Percentiles rank a stretch among this genome's conserved stretches.
phyloP scores from a whole-genome alignment of 805 yeast genomes.

The Henningerozyma blattae region DNA sequence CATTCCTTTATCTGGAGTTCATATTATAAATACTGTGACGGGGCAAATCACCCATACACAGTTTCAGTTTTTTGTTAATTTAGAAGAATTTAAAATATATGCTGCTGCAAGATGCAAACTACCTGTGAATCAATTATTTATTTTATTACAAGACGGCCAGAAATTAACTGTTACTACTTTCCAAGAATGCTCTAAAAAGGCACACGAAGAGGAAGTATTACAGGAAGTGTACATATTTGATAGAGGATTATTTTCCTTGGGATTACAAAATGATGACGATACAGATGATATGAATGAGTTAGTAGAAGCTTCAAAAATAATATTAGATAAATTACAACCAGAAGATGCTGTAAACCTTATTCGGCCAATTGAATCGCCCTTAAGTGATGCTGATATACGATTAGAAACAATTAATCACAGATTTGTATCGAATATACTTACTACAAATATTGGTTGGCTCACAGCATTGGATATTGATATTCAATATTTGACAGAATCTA shows the following conservation, averaged over 20 bases:
- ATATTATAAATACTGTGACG: conserved; percentile 31
- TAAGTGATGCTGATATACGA: conserved; percentile 13
- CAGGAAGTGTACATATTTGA: conserved; percentile 52
- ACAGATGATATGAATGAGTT: conserved; percentile 1
- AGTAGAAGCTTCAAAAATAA: too few species aligned
- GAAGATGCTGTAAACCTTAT: neutral
- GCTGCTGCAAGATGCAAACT: conserved; percentile 31
- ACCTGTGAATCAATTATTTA: conserved; percentile 31
- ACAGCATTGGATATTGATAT: conserved; percentile 33
- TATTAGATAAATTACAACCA: neutral
- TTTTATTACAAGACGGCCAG: conserved; percentile 55
- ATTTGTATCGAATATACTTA: conserved; percentile 25
- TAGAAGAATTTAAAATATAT: conserved; percentile 32
- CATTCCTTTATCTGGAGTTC: neutral
- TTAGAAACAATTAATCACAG: conserved; percentile 7
- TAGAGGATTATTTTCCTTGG: conserved; percentile 39
- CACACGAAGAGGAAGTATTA: neutral
- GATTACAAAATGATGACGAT: neutral
- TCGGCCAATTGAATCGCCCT: conserved; percentile 22
- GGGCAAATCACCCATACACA: conserved; percentile 29
- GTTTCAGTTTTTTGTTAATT: conserved; percentile 27
- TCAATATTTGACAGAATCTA: conserved; percentile 22
- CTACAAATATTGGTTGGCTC: conserved; percentile 41
- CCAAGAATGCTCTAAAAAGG: neutral
- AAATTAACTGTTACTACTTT: conserved; percentile 30